Evolutionary conservation across 139 green algal genomes (phyloP).

Genomic region (Pleodorina starrii): DNA sequence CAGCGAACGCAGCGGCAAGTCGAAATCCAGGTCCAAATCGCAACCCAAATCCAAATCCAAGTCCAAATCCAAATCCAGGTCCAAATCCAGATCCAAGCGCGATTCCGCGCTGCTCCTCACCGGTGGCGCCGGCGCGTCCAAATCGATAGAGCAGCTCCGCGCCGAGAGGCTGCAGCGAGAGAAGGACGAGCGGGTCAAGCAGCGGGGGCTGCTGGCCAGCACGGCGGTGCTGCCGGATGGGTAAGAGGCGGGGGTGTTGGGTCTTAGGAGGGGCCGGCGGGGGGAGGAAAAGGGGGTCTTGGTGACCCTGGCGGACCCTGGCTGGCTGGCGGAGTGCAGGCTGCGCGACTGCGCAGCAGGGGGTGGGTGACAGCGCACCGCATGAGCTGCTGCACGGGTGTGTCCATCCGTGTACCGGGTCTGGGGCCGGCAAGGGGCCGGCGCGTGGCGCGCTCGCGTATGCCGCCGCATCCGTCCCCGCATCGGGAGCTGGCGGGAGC

Average conservation of each 20-base stretch:
- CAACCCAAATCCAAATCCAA: neutral
- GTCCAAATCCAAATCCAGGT: neutral
- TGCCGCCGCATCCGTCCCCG: no score
- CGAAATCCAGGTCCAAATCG: neutral
- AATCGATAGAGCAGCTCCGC: constrained; percentile 64
- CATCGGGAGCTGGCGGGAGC: no score
- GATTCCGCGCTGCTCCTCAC: neutral
- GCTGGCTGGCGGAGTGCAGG: no score
- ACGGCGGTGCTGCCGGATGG: constrained; percentile 30
- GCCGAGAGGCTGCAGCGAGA: constrained; percentile 73
- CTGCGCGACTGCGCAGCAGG: no score
- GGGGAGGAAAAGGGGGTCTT: no score
- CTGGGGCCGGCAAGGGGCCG: no score
- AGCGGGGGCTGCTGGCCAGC: constrained; percentile 18
- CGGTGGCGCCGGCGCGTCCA: neutral
- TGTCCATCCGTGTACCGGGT: no score
- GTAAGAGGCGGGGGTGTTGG: neutral
- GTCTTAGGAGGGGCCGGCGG: no score
- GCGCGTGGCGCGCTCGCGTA: no score
- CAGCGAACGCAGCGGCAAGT: neutral
- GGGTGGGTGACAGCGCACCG: no score
- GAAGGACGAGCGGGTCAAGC: constrained; percentile 44
- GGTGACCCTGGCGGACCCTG: no score
- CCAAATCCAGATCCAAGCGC: neutral
- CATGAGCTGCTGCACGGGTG: no score